phyloP scores from a whole-genome alignment of 352 stramenopile genomes.

The Pythium graminicola region DNA sequence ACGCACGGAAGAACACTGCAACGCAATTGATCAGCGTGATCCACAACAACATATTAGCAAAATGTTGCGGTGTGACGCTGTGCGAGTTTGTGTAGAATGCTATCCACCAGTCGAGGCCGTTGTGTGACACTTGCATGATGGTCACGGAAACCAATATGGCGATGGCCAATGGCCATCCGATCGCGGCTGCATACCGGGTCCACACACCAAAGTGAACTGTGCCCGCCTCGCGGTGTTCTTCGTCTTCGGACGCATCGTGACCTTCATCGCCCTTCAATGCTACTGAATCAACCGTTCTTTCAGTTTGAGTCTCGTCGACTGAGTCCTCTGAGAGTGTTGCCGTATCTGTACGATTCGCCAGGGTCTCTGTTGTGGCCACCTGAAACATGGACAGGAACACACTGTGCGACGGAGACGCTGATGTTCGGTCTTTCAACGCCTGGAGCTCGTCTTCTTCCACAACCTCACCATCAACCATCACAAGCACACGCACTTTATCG shows the following conservation, averaged over 20 bases:
- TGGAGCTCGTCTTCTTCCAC: constrained; percentile 33
- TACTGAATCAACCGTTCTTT: not conserved
- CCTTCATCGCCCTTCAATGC: not conserved
- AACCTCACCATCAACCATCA: constrained; percentile 51
- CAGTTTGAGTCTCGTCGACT: not conserved
- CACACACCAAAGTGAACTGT: constrained; percentile 51
- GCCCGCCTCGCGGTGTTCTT: constrained; percentile 58
- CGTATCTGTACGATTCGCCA: not conserved
- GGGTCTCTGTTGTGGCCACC: not conserved
- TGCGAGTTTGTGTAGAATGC: constrained; percentile 68
- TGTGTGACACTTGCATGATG: constrained; percentile 75
- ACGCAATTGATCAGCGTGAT: constrained; percentile 67
- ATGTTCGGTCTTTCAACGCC: constrained; percentile 15
- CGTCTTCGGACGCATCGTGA: not conserved
- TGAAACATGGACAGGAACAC: not conserved
- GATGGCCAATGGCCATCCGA: constrained; percentile 43
- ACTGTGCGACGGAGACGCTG: not conserved
- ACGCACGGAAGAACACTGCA: constrained; percentile 64
- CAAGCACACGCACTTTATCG: constrained; percentile 31
- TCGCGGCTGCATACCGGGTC: constrained; percentile 43
- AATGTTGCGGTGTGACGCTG: constrained; percentile 36
- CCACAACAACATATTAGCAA: constrained; percentile 50
- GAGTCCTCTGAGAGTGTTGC: not conserved
- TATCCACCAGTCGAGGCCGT: constrained; percentile 81
- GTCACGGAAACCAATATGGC: constrained; percentile 44